Evolutionary conservation across 768 basidiomycete species (phyloP), one percentile per base, ranked within the genome.

Genomic region (Boletus vermiculosoides): DNA sequence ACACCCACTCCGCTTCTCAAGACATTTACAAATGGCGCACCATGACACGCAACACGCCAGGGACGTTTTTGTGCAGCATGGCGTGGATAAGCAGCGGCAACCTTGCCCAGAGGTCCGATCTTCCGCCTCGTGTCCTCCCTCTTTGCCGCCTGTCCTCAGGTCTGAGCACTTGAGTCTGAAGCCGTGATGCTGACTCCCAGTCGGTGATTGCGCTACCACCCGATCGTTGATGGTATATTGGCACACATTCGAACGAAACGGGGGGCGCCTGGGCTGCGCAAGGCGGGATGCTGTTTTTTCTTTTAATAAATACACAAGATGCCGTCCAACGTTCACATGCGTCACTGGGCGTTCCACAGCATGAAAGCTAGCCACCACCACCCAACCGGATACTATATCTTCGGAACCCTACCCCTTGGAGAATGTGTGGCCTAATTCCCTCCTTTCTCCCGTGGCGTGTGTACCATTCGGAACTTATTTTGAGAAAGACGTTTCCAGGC

Each of bases 191-290:
- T n/a, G 36, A 16, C 20, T 22, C 25, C 20, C 12, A n/a, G 50
- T 58, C 63, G 68, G 63, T 60, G 68, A 63, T 68, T 55, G 44
- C 66, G 58, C 63, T 34, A 3, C 54, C 45, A 56, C 55, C 56
- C 52, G 46, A 16, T 52, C 60, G 52, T 59, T 60, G 54, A 56
- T 59, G 44, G 39, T 45, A 41, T 16, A 28, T 45, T 46, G 52
- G 51, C 50, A 63, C 56, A 31, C 36, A 25, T 15, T 39, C 13
- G 9, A 52, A 53, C 13, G 41, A 45, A 44, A 36, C 12, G n/a
- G 11, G 15, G 45, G 4, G 49, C 28, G 13, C 48, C 53, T 53
- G 42, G 47, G 22, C 39, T 11, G 30, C n/a, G 5, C 25, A 28
- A 25, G 25, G 22, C 33, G 33, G 53, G 33, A 55, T 45, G 62